Evolutionary conservation across 495 filamentous ascomycete species (phyloP).

Genomic region (Xylaria flabelliformis): DNA sequence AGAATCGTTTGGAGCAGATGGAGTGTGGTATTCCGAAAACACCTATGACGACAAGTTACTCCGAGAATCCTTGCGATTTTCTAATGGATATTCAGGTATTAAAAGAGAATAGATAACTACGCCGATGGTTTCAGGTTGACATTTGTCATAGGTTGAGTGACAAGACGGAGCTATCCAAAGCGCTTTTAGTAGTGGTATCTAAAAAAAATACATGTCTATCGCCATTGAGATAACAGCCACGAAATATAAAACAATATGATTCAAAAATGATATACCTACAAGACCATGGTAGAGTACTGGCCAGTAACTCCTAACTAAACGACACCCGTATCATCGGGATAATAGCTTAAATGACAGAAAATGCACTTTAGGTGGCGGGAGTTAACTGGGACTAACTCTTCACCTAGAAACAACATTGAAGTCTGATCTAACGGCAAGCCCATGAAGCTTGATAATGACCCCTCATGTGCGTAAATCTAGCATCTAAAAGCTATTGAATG

Average conservation of each 20-base stretch:
- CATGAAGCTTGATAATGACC: not conserved
- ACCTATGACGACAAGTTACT: not conserved
- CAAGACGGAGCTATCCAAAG: not conserved
- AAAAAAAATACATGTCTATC: not conserved
- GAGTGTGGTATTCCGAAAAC: conserved; percentile 22
- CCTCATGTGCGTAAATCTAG: not conserved
- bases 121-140: not conserved
- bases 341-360: not conserved
- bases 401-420: not conserved
- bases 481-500: not conserved
- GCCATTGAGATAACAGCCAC: not conserved
- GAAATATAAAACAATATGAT: not conserved
- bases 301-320: not conserved
- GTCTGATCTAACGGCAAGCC: not conserved
- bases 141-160: not conserved
- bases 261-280: not conserved
- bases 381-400: not conserved
- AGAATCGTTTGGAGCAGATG: conserved; percentile 18
- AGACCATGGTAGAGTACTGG: not conserved
- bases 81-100: not conserved
- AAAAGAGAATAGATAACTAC: not conserved
- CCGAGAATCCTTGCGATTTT: not conserved
- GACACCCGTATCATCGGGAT: not conserved
- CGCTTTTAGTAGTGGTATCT: not conserved
- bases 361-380: not conserved